phyloP scores from a whole-genome alignment of 2,329 filamentous ascomycete species.

The Fusarium staphyleae region DNA sequence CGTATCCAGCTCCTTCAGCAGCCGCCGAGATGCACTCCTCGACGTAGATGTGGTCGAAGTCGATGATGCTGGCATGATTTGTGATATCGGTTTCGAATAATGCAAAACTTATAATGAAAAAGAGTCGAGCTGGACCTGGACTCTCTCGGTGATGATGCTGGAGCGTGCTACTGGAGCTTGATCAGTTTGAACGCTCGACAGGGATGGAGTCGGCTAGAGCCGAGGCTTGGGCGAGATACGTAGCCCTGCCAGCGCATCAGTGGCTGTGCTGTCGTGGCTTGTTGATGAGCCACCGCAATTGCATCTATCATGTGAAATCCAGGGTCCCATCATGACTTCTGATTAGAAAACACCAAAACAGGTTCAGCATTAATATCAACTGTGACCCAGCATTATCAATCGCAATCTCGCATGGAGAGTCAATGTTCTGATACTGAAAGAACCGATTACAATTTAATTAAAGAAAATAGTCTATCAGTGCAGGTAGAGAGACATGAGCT shows the following conservation, averaged over 20 bases:
- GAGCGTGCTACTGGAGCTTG: constrained; percentile 8
- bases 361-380: no score
- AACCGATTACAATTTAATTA: constrained; percentile 19
- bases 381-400: background rate
- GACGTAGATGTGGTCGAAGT: constrained; percentile 39
- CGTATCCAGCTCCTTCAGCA: constrained; percentile 64
- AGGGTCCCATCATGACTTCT: background rate
- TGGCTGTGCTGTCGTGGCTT: constrained; percentile 26
- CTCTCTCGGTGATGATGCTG: no score
- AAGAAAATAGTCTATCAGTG: constrained; percentile 25
- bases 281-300: background rate
- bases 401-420: background rate
- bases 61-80: constrained; percentile 26
- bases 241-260: constrained; percentile 12
- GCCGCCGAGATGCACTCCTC: constrained; percentile 60
- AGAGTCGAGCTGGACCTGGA: no score
- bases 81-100: constrained; percentile 3
- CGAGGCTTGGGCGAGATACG: constrained; percentile 35
- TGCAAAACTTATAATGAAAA: background rate
- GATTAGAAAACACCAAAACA: background rate
- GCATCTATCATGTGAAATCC: constrained; percentile 23
- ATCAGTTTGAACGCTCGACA: constrained; percentile 23
- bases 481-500: constrained; percentile 13
- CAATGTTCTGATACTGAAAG: background rate
- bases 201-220: constrained; percentile 38